Percentiles rank a stretch among this genome's conserved stretches.
Conservation (phyloP, 2,329 filamentous ascomycete genomes). For the Fusarium sp. region DNA sequence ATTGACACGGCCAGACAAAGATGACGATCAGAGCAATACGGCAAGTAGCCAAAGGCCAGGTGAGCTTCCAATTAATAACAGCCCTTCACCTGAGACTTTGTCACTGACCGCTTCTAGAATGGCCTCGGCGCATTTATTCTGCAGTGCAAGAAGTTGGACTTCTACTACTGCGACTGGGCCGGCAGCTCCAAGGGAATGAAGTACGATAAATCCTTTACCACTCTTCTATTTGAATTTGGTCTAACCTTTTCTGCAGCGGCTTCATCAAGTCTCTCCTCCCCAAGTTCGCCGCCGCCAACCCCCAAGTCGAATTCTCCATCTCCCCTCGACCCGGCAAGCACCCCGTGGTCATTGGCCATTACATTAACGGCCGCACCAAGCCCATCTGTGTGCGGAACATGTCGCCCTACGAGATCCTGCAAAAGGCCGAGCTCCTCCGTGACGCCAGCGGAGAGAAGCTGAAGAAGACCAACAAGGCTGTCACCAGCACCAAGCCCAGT, state of each 20-base stretch:
- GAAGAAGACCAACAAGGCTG: constrained; percentile 67
- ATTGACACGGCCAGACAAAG: constrained; percentile 48
- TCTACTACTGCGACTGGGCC: constrained; percentile 97
- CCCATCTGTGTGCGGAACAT: constrained; percentile 89
- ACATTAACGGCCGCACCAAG: constrained; percentile 89
- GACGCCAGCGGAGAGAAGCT: constrained; percentile 80
- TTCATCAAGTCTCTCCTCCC: constrained; percentile 82
- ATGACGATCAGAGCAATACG: constrained; percentile 65
- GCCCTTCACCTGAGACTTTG: neutral
- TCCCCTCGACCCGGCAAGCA: constrained; percentile 90
- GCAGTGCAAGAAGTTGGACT: constrained; percentile 93
- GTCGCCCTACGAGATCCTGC: constrained; percentile 77
- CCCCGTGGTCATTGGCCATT: constrained; percentile 86
- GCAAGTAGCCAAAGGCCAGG: constrained; percentile 62
- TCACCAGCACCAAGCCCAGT: constrained; percentile 69
- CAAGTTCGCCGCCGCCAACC: constrained; percentile 80
- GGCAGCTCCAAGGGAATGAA: constrained; percentile 96
- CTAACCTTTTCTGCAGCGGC: constrained; percentile 60
- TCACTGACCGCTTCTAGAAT: constrained; percentile 67
- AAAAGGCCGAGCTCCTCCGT: constrained; percentile 77
- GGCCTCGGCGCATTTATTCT: constrained; percentile 96
- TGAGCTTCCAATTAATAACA: constrained; percentile 45
- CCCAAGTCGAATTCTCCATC: constrained; percentile 88
- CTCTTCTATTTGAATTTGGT: neutral
- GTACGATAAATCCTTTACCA: constrained; percentile 56